phyloP scores from a whole-genome alignment of 805 yeast species.

The Myxozyma neglecta region DNA sequence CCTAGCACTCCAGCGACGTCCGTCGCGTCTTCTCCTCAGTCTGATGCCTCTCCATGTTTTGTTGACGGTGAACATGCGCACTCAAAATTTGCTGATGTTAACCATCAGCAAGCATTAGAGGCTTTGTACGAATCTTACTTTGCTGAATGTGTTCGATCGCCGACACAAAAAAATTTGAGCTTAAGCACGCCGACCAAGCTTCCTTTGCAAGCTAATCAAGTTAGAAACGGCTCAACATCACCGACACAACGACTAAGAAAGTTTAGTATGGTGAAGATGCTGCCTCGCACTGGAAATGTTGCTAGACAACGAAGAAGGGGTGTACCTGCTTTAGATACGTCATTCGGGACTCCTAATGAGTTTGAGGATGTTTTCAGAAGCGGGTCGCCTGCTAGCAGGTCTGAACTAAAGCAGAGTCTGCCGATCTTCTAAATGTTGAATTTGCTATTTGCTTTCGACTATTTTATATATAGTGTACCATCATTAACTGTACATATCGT shows the following conservation, averaged over 20 bases:
- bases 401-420: not conserved
- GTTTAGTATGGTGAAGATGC: slow-evolving; percentile 18
- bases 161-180: not conserved
- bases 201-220: not conserved
- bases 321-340: not conserved
- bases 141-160: not conserved
- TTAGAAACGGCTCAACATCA: slow-evolving; percentile 1
- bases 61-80: not conserved
- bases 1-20: slow-evolving; percentile 24
- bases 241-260: slow-evolving; percentile 10
- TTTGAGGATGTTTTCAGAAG: not conserved
- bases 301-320: slow-evolving; percentile 14
- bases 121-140: not conserved
- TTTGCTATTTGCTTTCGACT: not conserved
- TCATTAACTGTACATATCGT: slow-evolving; percentile 1
- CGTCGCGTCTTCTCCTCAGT: slow-evolving; percentile 18
- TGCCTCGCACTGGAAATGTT: slow-evolving; percentile 15
- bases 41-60: slow-evolving; percentile 1
- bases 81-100: not conserved
- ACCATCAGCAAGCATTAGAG: not conserved
- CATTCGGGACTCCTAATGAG: not conserved
- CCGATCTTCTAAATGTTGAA: not conserved
- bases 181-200: not conserved
- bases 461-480: not conserved
- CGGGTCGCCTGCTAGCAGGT: not conserved